These are phyloP conservation scores for Arctium lappa DNA, from an alignment of 129 eudicot species.

Conservation along the genomic window DNA sequence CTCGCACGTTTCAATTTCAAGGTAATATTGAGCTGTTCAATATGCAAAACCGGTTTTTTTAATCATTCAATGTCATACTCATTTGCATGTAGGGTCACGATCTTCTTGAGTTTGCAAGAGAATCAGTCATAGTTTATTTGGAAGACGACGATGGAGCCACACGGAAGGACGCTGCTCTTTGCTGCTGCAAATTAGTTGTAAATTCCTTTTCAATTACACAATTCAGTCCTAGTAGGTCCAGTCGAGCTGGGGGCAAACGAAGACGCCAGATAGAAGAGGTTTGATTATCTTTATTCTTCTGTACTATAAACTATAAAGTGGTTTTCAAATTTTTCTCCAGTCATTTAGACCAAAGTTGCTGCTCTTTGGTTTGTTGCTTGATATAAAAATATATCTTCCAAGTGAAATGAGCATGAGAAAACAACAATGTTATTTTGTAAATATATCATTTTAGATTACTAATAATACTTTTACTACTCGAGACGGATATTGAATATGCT, in stretches of 20 bases:
- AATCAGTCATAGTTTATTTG: conserved; percentile 69
- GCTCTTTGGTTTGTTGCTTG: conserved; percentile 1
- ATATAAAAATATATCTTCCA: neutral
- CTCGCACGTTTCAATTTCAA: conserved; percentile 89
- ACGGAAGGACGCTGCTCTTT: conserved; percentile 91
- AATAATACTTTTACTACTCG: conserved; percentile 2
- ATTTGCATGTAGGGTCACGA: conserved; percentile 71
- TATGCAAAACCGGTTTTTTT: neutral
- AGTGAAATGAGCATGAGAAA: neutral
- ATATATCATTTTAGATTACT: conserved; percentile 9
- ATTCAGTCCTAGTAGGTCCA: conserved; percentile 65
- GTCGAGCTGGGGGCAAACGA: conserved; percentile 80
- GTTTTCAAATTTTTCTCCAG: neutral
- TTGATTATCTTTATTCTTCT: conserved; percentile 15
- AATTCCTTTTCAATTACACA: conserved; percentile 59
- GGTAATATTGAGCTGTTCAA: conserved; percentile 35
- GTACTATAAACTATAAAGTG: neutral
- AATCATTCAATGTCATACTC: conserved; percentile 8
- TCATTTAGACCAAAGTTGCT: conserved; percentile 1
- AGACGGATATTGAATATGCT: neutral
- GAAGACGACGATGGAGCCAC: conserved; percentile 97
- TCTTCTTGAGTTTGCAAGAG: conserved; percentile 93
- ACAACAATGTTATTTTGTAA: conserved; percentile 1
- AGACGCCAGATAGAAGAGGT: conserved; percentile 93
- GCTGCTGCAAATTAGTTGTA: conserved; percentile 85